Percentiles rank a stretch among this genome's conserved stretches.
These are phyloP conservation scores for Mayamaea pseudoterrestris DNA, from an alignment of 108 stramenopile species.

Conservation along the genomic window DNA sequence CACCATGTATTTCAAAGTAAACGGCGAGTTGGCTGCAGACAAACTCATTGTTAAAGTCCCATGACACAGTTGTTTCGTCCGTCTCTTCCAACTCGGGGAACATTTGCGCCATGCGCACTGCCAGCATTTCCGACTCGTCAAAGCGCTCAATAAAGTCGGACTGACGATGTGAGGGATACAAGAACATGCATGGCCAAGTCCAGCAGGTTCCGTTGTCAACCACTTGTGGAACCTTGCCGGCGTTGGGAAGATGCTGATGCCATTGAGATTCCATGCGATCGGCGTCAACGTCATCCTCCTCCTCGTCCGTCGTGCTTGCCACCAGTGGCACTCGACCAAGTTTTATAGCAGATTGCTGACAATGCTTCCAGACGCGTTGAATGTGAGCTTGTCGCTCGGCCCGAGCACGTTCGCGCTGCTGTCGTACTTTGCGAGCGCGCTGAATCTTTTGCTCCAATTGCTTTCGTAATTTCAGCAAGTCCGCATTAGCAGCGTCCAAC, in stretches of 20 bases:
- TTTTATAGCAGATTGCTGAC: constrained; percentile 47
- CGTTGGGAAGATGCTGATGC: constrained; percentile 79
- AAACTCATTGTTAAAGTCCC: constrained; percentile 85
- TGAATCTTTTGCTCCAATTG: constrained; percentile 39
- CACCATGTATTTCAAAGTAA: constrained; percentile 67
- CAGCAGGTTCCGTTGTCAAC: constrained; percentile 19
- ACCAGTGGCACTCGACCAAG: constrained; percentile 73
- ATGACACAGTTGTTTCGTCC: constrained; percentile 48
- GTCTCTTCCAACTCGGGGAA: constrained; percentile 72
- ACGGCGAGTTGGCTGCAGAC: constrained; percentile 72
- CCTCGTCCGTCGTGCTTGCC: constrained; percentile 54
- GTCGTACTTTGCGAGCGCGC: constrained; percentile 52
- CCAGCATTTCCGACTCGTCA: constrained; percentile 68
- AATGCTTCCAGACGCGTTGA: constrained; percentile 79
- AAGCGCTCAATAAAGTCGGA: constrained; percentile 78
- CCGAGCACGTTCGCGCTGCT: constrained; percentile 64
- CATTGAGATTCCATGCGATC: constrained; percentile 52
- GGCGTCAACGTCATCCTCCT: constrained; percentile 37
- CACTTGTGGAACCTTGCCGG: constrained; percentile 49
- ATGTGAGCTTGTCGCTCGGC: constrained; percentile 66
- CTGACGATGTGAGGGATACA: constrained; percentile 78
- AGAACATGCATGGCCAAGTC: constrained; percentile 76
- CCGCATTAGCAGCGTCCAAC: constrained; percentile 48
- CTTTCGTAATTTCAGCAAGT: constrained; percentile 51
- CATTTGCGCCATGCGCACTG: constrained; percentile 74